Evolutionary conservation across 2,329 filamentous ascomycete species (phyloP).

Genomic region (Triangularia verruculosa): DNA sequence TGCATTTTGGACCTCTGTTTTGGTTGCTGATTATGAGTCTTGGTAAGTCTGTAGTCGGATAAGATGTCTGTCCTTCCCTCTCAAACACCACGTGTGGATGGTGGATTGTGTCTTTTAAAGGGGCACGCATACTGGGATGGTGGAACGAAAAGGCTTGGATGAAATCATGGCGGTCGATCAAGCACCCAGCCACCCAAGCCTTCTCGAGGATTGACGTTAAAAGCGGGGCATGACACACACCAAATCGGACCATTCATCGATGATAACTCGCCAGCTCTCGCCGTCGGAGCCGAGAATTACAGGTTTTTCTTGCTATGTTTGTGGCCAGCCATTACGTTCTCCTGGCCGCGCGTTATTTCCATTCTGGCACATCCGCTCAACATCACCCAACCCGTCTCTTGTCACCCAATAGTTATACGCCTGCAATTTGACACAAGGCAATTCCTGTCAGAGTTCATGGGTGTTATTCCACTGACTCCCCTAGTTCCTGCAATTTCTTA

Average conservation of each 20-base stretch:
- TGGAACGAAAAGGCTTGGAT: background rate
- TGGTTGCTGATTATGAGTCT: background rate
- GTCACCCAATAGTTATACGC: background rate
- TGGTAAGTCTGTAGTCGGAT: background rate
- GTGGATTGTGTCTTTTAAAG: background rate
- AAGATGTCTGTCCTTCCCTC: background rate
- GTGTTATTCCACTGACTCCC: slow-evolving; percentile 19
- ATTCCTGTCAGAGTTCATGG: background rate
- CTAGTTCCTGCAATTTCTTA: slow-evolving; percentile 25
- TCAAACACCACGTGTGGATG: background rate
- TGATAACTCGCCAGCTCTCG: background rate
- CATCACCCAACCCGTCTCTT: background rate
- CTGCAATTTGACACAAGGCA: background rate
- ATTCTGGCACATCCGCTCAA: background rate
- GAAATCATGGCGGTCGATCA: background rate
- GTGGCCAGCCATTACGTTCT: background rate
- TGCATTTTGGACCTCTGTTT: slow-evolving; percentile 11
- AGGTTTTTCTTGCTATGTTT: background rate
- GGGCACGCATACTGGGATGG: background rate
- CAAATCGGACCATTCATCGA: background rate
- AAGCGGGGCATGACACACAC: background rate
- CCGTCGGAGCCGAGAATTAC: background rate
- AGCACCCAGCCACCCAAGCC: background rate
- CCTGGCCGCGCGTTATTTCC: background rate
- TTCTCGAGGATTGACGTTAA: background rate